Base-by-base conservation (phyloP, 2,329 filamentous ascomycete genomes). In the Parastagonospora nodorum region DNA sequence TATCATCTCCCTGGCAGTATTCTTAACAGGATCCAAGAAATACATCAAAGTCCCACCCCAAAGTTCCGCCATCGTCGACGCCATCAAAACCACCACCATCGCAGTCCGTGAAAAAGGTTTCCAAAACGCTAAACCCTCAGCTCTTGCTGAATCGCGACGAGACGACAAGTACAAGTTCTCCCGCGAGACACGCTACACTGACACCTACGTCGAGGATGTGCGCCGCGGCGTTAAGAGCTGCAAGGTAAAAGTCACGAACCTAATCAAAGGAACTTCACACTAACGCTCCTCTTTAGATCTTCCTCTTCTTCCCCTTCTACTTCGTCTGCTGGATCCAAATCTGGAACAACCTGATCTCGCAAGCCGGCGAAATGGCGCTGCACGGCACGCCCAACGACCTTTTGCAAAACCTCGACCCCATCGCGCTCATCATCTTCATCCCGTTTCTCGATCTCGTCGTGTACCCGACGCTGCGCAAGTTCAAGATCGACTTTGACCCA, bases 381-480 rank as follows among this genome's bases (percentile, higher is more conserved):
- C 48, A 51, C 19, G 60, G 61, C n/a, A 55, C 69, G 8, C 68
- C 70, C 4, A 72, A 72, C 52, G 69, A 73, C 37, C 59, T 69
- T 27, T 48, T 67, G 11, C 62, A 66, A 42, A 58, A 53, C 12
- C 50, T 68, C n/a, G 52, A 58, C 27, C 56, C 58, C 2, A 52
- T 67, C 12, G 60, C 61, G 12, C 55, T 58, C 29, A 57, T 73
- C 15, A 53, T 66, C 12, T 58, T 68, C 44, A 58, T 58, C 10
- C 64, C 67, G 2, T 37, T 66, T 7, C 56, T 67, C 11, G 61
- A 69, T 39, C 44, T 53, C n/a, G 24, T 54, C 8, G 49, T 67
- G 7, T 63, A 59, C 40, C 51, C 51, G 4, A 31, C 58, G 28
- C 59, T 68, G n/a, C 50, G 57, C 14, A 52, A 55, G 10, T 32